Evolutionary conservation across 768 basidiomycete species (phyloP).

Genomic region (Calocybe indica): DNA sequence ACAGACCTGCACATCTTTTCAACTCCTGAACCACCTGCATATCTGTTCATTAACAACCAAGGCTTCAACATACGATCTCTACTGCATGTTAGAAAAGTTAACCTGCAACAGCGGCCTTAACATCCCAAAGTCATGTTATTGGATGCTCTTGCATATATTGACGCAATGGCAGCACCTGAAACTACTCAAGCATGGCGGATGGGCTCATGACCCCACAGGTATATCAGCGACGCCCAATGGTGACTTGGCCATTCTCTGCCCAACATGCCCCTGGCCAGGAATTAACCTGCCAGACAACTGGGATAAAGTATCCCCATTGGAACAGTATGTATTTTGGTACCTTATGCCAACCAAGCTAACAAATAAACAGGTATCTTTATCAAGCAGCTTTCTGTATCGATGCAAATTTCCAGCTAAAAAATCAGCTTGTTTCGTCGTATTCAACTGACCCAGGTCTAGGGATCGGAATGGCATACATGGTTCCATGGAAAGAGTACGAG

Average conservation of each 20-base stretch:
- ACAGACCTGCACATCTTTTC: constrained; percentile 16
- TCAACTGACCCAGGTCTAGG: constrained; percentile 4
- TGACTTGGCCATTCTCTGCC: constrained; percentile 15
- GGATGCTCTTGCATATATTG: constrained; percentile 6
- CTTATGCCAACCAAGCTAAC: no score
- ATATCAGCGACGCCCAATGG: constrained; percentile 9
- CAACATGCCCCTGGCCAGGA: constrained; percentile 16
- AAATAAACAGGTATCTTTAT: constrained; percentile 10
- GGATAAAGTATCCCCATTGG: constrained; percentile 4
- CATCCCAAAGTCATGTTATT: not conserved
- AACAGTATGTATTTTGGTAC: not conserved
- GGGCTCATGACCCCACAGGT: constrained; percentile 10
- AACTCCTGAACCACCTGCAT: constrained; percentile 23
- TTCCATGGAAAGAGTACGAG: constrained; percentile 4
- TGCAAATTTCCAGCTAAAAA: constrained; percentile 17
- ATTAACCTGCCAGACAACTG: constrained; percentile 13
- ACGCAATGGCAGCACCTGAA: constrained; percentile 10
- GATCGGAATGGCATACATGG: constrained; percentile 6
- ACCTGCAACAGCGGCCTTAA: not conserved
- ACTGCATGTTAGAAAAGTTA: not conserved
- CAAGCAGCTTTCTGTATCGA: constrained; percentile 10
- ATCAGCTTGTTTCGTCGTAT: constrained; percentile 5
- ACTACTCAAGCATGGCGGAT: constrained; percentile 10
- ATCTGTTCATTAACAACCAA: constrained; percentile 20
- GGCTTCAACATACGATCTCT: constrained; percentile 20